phyloP scores from a whole-genome alignment of 306 rosid genomes.

The Quercus cerris region DNA sequence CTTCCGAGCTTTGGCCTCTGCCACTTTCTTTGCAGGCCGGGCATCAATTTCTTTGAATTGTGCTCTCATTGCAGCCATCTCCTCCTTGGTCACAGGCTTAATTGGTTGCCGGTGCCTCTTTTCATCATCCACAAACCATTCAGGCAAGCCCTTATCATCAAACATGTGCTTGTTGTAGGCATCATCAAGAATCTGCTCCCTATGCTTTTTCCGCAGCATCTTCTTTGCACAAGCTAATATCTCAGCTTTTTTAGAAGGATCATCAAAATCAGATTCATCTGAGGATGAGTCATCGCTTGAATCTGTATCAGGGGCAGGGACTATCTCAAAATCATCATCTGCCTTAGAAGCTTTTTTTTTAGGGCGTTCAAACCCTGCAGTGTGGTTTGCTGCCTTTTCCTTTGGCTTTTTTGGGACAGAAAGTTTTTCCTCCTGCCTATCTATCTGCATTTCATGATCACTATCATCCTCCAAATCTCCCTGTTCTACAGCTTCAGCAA shows the following conservation, averaged over 20 bases:
- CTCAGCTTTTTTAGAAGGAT: conserved; percentile 60
- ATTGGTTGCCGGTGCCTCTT: conserved; percentile 61
- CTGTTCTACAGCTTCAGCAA: conserved; percentile 75
- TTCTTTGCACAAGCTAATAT: conserved; percentile 78
- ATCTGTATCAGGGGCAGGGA: conserved; percentile 81
- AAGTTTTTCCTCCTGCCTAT: conserved; percentile 30
- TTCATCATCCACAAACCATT: conserved; percentile 90
- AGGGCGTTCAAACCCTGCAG: conserved; percentile 15
- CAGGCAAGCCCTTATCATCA: conserved; percentile 77
- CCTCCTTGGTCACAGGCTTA: conserved; percentile 83
- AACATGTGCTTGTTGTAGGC: conserved; percentile 81
- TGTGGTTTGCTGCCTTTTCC: conserved; percentile 28
- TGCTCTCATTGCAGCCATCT: conserved; percentile 75
- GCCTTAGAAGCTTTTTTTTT: conserved; percentile 35
- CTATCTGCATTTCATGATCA: conserved; percentile 69
- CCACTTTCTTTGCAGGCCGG: conserved; percentile 70
- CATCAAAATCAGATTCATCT: conserved; percentile 54
- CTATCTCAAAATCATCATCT: conserved; percentile 65
- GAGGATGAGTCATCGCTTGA: conserved; percentile 77
- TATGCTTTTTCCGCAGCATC: conserved; percentile 73
- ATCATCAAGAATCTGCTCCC: conserved; percentile 73
- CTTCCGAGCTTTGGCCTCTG: conserved; percentile 65
- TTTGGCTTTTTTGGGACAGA: conserved; percentile 28
- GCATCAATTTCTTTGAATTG: conserved; percentile 79
- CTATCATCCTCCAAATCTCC: conserved; percentile 58